Percentiles rank a stretch among this genome's conserved stretches.
These are phyloP conservation scores for Hysterium pulicare DNA, from an alignment of 2,329 filamentous ascomycete species.

Conservation along the genomic window DNA sequence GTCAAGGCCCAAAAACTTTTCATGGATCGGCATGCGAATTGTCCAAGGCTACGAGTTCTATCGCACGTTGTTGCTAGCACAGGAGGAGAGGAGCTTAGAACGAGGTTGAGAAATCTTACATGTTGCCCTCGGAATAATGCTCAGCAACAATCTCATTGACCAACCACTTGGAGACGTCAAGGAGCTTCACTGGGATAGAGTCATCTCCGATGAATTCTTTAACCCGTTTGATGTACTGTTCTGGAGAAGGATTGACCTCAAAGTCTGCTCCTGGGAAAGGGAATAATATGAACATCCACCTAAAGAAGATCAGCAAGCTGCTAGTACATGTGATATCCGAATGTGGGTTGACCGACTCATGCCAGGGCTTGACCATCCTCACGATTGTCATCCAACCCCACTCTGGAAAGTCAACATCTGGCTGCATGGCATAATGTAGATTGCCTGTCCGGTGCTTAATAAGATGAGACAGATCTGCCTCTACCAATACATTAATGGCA, in stretches of 20 bases:
- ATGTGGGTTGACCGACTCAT: conserved; percentile 48
- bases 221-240: conserved; percentile 3
- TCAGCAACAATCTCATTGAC: conserved; percentile 11
- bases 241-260: conserved; percentile 18
- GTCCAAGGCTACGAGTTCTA: too few species aligned
- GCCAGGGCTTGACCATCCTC: conserved; percentile 62
- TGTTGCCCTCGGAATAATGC: conserved; percentile 6
- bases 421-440: conserved; percentile 59
- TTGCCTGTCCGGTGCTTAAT: conserved; percentile 54
- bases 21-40: too few species aligned
- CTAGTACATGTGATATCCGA: too few species aligned
- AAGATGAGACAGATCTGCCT: conserved; percentile 50
- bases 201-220: conserved; percentile 7
- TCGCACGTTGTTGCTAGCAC: too few species aligned
- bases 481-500: conserved; percentile 50
- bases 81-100: not conserved
- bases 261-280: conserved; percentile 2
- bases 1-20: too few species aligned
- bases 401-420: conserved; percentile 49
- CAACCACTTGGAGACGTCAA: conserved; percentile 3
- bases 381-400: conserved; percentile 52
- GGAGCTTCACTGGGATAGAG: conserved; percentile 2
- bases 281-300: conserved; percentile 6
- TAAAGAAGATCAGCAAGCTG: not conserved
- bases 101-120: not conserved